Evolutionary conservation across 371 early-diverging fungal genomes (phyloP).

Genomic region (Mucor piriformis): DNA sequence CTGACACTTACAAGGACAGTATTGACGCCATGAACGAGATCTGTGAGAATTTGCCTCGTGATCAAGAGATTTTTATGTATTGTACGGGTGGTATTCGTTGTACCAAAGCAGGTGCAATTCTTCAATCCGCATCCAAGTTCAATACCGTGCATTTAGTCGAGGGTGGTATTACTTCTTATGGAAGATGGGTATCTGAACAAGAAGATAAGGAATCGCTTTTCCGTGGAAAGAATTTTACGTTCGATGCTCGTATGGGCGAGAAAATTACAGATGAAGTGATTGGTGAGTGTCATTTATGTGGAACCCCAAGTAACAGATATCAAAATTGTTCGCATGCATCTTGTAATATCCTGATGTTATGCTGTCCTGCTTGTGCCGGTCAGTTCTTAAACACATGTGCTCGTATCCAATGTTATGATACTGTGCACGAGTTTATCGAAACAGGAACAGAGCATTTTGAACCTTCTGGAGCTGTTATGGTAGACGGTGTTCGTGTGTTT

Average conservation of each 20-base stretch:
- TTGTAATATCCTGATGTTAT: conserved; percentile 78
- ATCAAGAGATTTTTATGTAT: conserved; percentile 82
- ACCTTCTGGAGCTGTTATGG: conserved; percentile 38
- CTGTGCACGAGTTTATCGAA: conserved; percentile 40
- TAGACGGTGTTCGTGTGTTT: conserved; percentile 45
- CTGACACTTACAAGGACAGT: conserved; percentile 74
- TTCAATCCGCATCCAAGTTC: conserved; percentile 69
- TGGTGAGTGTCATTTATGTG: conserved; percentile 73
- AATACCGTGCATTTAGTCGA: conserved; percentile 69
- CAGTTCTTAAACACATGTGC: conserved; percentile 69
- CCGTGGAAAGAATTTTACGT: conserved; percentile 84
- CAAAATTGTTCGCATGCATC: conserved; percentile 76
- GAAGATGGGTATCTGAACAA: conserved; percentile 61
- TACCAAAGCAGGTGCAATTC: conserved; percentile 63
- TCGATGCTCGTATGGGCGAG: conserved; percentile 82
- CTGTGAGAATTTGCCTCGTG: conserved; percentile 48
- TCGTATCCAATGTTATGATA: conserved; percentile 61
- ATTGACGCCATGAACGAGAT: conserved; percentile 54
- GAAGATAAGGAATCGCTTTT: conserved; percentile 58
- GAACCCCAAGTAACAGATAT: conserved; percentile 63
- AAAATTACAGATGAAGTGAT: conserved; percentile 72
- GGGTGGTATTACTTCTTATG: conserved; percentile 84
- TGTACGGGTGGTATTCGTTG: conserved; percentile 60
- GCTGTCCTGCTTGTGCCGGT: conserved; percentile 65
- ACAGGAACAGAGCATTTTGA: conserved; percentile 26